phyloP scores from a whole-genome alignment of 805 yeast genomes.

The Pachysolen tannophilus region DNA sequence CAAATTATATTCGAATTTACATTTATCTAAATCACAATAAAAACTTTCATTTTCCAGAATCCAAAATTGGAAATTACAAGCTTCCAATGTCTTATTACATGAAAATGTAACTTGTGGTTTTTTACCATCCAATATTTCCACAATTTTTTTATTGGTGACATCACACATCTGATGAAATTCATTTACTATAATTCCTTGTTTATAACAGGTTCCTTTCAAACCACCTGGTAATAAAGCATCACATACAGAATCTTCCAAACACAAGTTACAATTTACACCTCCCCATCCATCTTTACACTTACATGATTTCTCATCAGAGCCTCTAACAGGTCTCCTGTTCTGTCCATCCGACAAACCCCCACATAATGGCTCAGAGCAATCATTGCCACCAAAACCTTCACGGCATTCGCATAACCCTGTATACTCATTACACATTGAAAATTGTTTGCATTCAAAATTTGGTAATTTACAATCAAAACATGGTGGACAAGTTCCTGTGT shows the following conservation, averaged over 20 bases:
- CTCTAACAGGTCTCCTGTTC: conserved; percentile 54
- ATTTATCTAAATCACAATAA: conserved; percentile 74
- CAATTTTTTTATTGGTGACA: conserved; percentile 83
- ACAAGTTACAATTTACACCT: conserved; percentile 91
- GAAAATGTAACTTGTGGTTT: conserved; percentile 89
- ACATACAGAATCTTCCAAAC: conserved; percentile 67
- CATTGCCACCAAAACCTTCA: conserved; percentile 89
- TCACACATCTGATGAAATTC: conserved; percentile 86
- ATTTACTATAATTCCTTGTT: conserved; percentile 75
- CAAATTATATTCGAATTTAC: conserved; percentile 62
- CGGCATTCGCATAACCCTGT: conserved; percentile 92
- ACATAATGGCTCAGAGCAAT: conserved; percentile 83
- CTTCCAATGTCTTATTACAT: conserved; percentile 58
- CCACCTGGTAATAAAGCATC: conserved; percentile 81
- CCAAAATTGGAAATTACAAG: conserved; percentile 94
- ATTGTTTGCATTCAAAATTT: conserved; percentile 83
- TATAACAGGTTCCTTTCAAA: conserved; percentile 80
- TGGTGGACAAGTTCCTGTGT: conserved; percentile 62
- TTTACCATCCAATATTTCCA: conserved; percentile 70
- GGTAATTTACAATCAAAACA: conserved; percentile 95
- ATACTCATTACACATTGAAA: conserved; percentile 76
- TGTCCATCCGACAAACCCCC: conserved; percentile 67
- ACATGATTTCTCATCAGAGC: conserved; percentile 43
- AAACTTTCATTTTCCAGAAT: conserved; percentile 85
- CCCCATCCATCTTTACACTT: conserved; percentile 81